These are phyloP conservation scores for Komagataea norvegica DNA, from an alignment of 1,139 yeast genomes.

Conservation along the genomic window DNA sequence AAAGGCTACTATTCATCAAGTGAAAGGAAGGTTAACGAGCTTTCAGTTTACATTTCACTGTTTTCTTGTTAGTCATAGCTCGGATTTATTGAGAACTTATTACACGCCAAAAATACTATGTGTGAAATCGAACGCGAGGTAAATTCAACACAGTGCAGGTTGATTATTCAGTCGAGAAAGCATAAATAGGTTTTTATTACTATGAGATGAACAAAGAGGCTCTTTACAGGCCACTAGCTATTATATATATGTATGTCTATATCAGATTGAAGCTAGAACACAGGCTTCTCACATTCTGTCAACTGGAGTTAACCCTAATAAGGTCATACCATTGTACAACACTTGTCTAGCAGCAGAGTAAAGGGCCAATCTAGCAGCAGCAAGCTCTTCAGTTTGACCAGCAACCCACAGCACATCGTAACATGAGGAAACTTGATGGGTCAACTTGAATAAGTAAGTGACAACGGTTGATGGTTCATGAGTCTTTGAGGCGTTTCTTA, in stretches of 20 bases:
- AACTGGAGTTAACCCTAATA: slow-evolving; percentile 94
- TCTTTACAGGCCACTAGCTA: no score
- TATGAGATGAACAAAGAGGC: no score
- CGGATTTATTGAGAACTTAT: no score
- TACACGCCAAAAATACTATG: no score
- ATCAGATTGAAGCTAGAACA: neutral
- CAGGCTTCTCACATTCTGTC: slow-evolving; percentile 71
- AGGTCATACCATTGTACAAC: slow-evolving; percentile 82
- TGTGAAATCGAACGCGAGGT: no score
- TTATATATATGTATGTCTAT: neutral
- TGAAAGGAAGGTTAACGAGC: no score
- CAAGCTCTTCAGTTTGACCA: slow-evolving; percentile 86
- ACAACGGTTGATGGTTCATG: slow-evolving; percentile 93
- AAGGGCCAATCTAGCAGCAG: slow-evolving; percentile 88
- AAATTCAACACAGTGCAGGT: no score
- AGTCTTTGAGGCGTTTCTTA: slow-evolving; percentile 78
- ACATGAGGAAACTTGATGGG: slow-evolving; percentile 93
- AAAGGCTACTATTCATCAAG: no score
- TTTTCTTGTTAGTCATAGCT: no score
- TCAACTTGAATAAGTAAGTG: slow-evolving; percentile 84
- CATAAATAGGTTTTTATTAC: no score
- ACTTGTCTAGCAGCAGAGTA: slow-evolving; percentile 90
- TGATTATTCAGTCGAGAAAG: no score
- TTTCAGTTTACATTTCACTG: no score
- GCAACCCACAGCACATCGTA: slow-evolving; percentile 97